Evolutionary conservation across 1,284 basidiomycete genomes (phyloP).

Genomic region (Leccinum solheimii): DNA sequence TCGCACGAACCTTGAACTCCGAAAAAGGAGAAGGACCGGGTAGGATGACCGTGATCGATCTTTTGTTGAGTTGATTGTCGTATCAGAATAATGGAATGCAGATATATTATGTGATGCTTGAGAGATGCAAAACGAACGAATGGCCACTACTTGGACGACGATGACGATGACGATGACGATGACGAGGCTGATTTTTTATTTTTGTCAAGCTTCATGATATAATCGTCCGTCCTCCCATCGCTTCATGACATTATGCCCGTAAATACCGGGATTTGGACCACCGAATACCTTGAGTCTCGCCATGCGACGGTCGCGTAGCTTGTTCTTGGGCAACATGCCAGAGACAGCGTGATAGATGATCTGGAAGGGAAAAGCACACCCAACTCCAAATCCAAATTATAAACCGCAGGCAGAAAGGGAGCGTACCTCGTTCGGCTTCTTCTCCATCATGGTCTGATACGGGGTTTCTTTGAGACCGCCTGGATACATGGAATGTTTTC

Average conservation of each 20-base stretch:
- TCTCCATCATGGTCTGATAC: constrained; percentile 79
- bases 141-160: constrained; percentile 12
- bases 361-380: constrained; percentile 42
- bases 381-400: not conserved
- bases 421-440: constrained; percentile 90
- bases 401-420: not conserved
- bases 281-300: constrained; percentile 87
- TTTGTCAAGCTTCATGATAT: constrained; percentile 40
- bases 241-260: constrained; percentile 66
- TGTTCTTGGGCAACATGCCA: constrained; percentile 97
- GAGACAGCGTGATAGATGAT: constrained; percentile 95
- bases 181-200: constrained; percentile 18
- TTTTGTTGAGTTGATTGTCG: not conserved
- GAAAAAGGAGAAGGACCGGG: constrained; percentile 14
- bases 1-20: constrained; percentile 1
- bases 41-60: not conserved
- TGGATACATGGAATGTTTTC: constrained; percentile 91
- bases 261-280: constrained; percentile 67
- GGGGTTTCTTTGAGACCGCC: constrained; percentile 92
- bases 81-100: constrained; percentile 6
- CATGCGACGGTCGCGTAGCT: constrained; percentile 80
- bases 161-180: constrained; percentile 15
- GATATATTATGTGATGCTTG: constrained; percentile 6
- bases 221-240: constrained; percentile 69
- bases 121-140: constrained; percentile 3